A percentile compares a stretch with the other conserved stretches of the same genome.
phyloP scores from a whole-genome alignment of 2,329 filamentous ascomycete species.

The Biscogniauxia mediterranea region DNA sequence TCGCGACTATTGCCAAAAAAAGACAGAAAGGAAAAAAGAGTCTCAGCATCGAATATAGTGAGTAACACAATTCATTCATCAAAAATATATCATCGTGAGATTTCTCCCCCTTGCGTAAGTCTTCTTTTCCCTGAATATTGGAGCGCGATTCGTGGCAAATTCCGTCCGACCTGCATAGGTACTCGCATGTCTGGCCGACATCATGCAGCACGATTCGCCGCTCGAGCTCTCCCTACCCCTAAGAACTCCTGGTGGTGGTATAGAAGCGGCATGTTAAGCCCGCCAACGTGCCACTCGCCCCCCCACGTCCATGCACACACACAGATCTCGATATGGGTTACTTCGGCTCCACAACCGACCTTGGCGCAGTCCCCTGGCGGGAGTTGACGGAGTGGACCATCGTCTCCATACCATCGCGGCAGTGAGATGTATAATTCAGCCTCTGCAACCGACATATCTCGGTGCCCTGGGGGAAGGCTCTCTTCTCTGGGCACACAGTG shows the following conservation, averaged over 20 bases:
- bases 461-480: neutral
- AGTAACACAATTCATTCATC: neutral
- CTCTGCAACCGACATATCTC: neutral
- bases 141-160: neutral
- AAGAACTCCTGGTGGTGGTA: neutral
- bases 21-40: no score
- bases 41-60: no score
- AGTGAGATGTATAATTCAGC: neutral
- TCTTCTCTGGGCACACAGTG: neutral
- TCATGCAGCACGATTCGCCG: neutral
- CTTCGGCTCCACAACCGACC: slow-evolving; percentile 18
- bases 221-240: neutral
- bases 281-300: neutral
- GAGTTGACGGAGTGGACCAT: neutral
- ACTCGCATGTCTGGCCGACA: neutral
- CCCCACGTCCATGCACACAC: slow-evolving; percentile 17
- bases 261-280: neutral
- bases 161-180: neutral
- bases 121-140: neutral
- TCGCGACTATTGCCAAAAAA: no score
- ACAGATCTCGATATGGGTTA: slow-evolving; percentile 15
- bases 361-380: slow-evolving; percentile 6
- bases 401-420: neutral
- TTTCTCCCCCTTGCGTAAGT: neutral
- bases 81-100: neutral